A percentile compares a stretch with the other conserved stretches of the same genome.
phyloP scores from a whole-genome alignment of 2,329 filamentous ascomycete species.

The Fusarium sp. region DNA sequence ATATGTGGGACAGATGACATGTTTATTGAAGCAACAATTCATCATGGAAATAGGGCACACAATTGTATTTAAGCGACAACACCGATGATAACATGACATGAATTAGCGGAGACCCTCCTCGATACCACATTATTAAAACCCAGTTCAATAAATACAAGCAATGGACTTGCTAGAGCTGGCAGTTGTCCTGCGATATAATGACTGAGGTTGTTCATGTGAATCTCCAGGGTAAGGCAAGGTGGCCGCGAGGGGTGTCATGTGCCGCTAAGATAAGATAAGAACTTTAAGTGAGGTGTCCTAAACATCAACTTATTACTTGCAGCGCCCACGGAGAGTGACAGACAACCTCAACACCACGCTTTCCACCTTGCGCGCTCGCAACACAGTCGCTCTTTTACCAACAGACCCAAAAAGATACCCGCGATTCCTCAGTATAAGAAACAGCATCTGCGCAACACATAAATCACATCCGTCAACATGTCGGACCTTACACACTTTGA shows the following conservation, averaged over 20 bases:
- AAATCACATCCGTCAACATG: conserved; percentile 53
- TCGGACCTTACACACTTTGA: conserved; percentile 80
- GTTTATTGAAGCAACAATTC: neutral
- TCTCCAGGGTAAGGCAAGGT: conserved; percentile 40
- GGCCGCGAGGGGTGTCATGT: conserved; percentile 46
- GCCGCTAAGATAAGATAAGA: conserved; percentile 52
- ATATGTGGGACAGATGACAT: neutral
- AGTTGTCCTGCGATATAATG: neutral
- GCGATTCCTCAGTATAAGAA: neutral
- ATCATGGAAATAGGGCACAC: neutral
- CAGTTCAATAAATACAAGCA: neutral
- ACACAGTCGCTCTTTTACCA: conserved; percentile 28
- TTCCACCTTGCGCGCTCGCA: conserved; percentile 22
- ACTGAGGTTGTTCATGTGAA: neutral
- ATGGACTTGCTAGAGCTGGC: neutral
- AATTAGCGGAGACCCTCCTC: neutral
- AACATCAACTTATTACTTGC: conserved; percentile 25
- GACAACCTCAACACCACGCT: conserved; percentile 7
- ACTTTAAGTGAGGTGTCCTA: conserved; percentile 50
- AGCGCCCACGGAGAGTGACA: neutral
- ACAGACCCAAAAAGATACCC: neutral
- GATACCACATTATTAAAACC: neutral
- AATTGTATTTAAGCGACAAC: neutral
- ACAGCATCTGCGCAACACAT: neutral
- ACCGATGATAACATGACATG: neutral